Base-by-base conservation (phyloP, 768 basidiomycete species). In the Lentinula aciculospora region DNA sequence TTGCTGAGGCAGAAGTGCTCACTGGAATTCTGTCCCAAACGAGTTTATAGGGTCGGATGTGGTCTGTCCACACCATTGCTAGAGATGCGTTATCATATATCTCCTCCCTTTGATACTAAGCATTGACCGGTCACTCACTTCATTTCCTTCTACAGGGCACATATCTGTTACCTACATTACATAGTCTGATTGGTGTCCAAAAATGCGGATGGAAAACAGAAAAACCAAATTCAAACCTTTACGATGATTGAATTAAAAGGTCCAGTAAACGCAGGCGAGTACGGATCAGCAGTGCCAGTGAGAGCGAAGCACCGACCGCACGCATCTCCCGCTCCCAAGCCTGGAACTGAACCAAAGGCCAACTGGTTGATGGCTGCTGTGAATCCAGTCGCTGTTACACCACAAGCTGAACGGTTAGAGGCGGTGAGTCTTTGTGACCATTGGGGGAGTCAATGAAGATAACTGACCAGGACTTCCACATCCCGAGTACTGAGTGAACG, bases 221-320 rank as follows among this genome's bases (percentile, higher is more conserved):
- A n/a, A n/a, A n/a, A n/a, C n/a, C n/a, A n/a, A n/a, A n/a, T n/a
- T n/a, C n/a, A n/a, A n/a, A 74, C 76, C 76, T 81, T 84, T 13
- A 84, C 82, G 37, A 85, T 72, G 56, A 84, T 78, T 29, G 74
- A 71, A 31, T 80, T 62, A 71, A 82, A 82, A 15, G 82, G 80
- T 9, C 81, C 82, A 15, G 71, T 66, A 67, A 62, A 83, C 0
- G 69, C 57, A 1, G 81, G 80, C 23, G 80, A 78, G 70, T 69
- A 83, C 19, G 84, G 83, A 65, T 84, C 82, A 9, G 65, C 59
- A 15, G 65, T 72, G 37, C 74, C 81, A 1, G 82, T 81, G 56
- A 84, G 48, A 19, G 74, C 67, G 65, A 85, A 84, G 72, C 83
- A 84, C 36, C 83, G 79, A 13, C 83, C 83, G 60, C 83, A 85